Conservation (phyloP, 164 flowering plant species). For the Berberis vulgaris region DNA sequence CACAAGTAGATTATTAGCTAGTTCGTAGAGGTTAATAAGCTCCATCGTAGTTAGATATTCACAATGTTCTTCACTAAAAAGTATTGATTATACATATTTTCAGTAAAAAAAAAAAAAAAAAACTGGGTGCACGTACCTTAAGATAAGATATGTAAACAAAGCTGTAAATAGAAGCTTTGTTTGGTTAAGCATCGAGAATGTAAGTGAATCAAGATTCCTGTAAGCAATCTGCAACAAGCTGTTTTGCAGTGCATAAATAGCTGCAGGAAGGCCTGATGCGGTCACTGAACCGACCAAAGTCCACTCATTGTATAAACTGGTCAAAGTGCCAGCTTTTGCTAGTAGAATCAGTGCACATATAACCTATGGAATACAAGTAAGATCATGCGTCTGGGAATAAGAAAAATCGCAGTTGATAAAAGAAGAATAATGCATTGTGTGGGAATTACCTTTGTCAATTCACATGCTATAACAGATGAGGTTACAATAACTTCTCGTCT, state of each 20-base stretch:
- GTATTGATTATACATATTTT: too few species aligned
- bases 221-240: constrained; percentile 96
- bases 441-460: constrained; percentile 62
- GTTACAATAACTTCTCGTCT: constrained; percentile 93
- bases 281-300: constrained; percentile 75
- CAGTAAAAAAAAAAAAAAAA: too few species aligned
- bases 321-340: constrained; percentile 64
- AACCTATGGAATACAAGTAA: constrained; percentile 37
- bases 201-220: constrained; percentile 95
- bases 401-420: not conserved
- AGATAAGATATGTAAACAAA: constrained; percentile 64
- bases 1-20: too few species aligned
- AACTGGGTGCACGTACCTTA: constrained; percentile 45
- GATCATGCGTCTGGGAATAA: not conserved
- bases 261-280: constrained; percentile 94
- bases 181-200: constrained; percentile 96
- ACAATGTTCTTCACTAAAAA: too few species aligned
- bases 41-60: too few species aligned
- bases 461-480: constrained; percentile 79
- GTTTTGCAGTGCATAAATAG: constrained; percentile 93
- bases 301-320: constrained; percentile 62
- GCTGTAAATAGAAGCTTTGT: constrained; percentile 96
- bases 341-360: constrained; percentile 67
- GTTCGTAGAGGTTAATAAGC: too few species aligned
- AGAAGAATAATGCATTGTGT: not conserved